A percentile compares a stretch with the other conserved stretches of the same genome.
These are phyloP conservation scores for Xylaria curta DNA, from an alignment of 495 filamentous ascomycete species.

Conservation along the genomic window DNA sequence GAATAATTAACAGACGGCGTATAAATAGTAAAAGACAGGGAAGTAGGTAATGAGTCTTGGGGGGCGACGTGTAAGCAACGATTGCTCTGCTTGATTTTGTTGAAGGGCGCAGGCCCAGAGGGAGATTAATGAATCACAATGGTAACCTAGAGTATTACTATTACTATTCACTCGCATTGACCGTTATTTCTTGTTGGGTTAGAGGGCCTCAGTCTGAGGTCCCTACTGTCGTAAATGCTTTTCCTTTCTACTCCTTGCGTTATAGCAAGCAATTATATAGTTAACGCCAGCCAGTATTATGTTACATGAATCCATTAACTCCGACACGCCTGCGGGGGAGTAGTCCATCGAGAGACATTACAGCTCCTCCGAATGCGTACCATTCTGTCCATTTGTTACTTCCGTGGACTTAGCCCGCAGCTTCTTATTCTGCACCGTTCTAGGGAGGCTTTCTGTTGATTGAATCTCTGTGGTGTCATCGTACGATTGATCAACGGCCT, in stretches of 20 bases:
- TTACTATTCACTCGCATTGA: not conserved
- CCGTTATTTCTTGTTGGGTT: not conserved
- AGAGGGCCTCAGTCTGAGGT: constrained; percentile 6
- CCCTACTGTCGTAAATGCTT: constrained; percentile 22
- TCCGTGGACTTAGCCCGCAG: constrained; percentile 32
- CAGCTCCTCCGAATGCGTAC: constrained; percentile 32
- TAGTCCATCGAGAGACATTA: not conserved
- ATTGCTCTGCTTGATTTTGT: not conserved
- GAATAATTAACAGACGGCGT: not conserved
- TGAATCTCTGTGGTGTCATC: constrained; percentile 35
- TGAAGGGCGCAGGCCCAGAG: not conserved
- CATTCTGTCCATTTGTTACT: constrained; percentile 37
- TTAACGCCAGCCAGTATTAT: constrained; percentile 32
- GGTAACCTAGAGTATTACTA: not conserved
- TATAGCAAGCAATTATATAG: constrained; percentile 39
- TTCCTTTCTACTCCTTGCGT: constrained; percentile 29
- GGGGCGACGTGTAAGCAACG: not conserved
- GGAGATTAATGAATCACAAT: not conserved
- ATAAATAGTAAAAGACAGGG: not conserved
- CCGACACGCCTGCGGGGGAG: constrained; percentile 15
- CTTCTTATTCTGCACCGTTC: constrained; percentile 21
- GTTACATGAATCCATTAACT: constrained; percentile 32
- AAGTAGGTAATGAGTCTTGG: not conserved
- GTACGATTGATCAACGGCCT: constrained; percentile 39
- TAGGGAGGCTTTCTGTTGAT: constrained; percentile 31